phyloP scores from a whole-genome alignment of 768 basidiomycete species.

The Russula brevipes region DNA sequence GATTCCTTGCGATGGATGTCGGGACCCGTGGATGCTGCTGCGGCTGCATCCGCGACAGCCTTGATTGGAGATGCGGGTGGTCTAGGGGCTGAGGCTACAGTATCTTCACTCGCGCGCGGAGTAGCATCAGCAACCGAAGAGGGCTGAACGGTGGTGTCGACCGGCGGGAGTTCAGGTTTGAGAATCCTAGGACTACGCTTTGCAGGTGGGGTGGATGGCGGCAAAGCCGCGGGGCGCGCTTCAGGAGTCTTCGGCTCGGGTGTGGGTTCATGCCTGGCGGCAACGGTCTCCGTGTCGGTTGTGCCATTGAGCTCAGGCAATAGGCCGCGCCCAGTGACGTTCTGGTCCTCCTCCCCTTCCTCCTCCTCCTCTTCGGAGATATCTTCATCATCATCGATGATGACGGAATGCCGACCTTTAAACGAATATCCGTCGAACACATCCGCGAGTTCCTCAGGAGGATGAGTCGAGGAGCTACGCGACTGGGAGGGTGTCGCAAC shows the following conservation, averaged over 20 bases:
- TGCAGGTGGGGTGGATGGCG: conserved; percentile 21
- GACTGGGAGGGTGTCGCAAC: conserved; percentile 78
- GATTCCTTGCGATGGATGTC: conserved; percentile 21
- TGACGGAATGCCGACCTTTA: conserved; percentile 77
- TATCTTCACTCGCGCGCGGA: conserved; percentile 22
- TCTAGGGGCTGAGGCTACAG: neutral
- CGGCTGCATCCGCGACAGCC: conserved; percentile 14
- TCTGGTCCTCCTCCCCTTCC: conserved; percentile 37
- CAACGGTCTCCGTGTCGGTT: conserved; percentile 28
- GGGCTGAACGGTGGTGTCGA: conserved; percentile 14
- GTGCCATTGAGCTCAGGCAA: conserved; percentile 22
- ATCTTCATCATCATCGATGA: conserved; percentile 60
- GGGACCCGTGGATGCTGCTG: conserved; percentile 15
- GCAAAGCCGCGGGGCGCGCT: conserved; percentile 44
- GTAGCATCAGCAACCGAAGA: conserved; percentile 14
- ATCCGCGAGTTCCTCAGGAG: conserved; percentile 55
- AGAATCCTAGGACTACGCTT: conserved; percentile 11
- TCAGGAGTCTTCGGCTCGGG: conserved; percentile 74
- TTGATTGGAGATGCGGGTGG: conserved; percentile 14
- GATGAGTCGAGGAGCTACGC: conserved; percentile 64
- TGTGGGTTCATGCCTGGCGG: conserved; percentile 30
- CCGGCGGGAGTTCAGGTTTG: conserved; percentile 12
- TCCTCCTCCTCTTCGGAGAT: conserved; percentile 42
- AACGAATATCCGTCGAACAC: conserved; percentile 95
- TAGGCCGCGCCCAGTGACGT: conserved; percentile 23